phyloP scores from a whole-genome alignment of 805 yeast species.

The Wickerhamiella musiphila region DNA sequence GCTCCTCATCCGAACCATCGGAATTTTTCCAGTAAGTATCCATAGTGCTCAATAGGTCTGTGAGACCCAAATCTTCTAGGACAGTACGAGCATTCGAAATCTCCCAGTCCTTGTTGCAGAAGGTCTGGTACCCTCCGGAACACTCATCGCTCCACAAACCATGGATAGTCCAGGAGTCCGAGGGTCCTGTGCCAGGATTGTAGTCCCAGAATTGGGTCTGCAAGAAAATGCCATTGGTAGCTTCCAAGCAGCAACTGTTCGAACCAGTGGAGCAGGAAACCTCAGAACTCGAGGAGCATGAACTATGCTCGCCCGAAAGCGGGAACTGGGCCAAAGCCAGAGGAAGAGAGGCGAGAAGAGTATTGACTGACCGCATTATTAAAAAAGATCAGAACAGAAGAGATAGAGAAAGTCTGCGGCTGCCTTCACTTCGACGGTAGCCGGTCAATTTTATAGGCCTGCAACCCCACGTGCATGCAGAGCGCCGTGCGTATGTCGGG shows the following conservation, averaged over 20 bases:
- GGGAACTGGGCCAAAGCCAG: too few species aligned
- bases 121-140: constrained; percentile 64
- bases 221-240: constrained; percentile 67
- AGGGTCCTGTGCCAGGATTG: constrained; percentile 53
- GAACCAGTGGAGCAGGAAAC: constrained; percentile 17
- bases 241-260: constrained; percentile 70
- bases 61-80: constrained; percentile 26
- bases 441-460: too few species aligned
- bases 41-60: constrained; percentile 41
- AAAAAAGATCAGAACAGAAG: too few species aligned
- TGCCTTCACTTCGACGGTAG: too few species aligned
- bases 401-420: too few species aligned
- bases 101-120: constrained; percentile 47
- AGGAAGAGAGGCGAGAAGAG: too few species aligned
- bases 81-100: constrained; percentile 33
- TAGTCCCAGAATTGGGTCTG: constrained; percentile 93
- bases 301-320: too few species aligned
- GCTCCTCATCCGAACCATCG: constrained; percentile 44
- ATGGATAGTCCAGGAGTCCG: constrained; percentile 58
- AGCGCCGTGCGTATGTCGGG: too few species aligned
- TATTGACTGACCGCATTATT: too few species aligned
- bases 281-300: too few species aligned
- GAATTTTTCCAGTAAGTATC: constrained; percentile 51
- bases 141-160: constrained; percentile 87
- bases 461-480: too few species aligned